phyloP scores from a whole-genome alignment of 768 basidiomycete genomes.

The Royoungia palumana region DNA sequence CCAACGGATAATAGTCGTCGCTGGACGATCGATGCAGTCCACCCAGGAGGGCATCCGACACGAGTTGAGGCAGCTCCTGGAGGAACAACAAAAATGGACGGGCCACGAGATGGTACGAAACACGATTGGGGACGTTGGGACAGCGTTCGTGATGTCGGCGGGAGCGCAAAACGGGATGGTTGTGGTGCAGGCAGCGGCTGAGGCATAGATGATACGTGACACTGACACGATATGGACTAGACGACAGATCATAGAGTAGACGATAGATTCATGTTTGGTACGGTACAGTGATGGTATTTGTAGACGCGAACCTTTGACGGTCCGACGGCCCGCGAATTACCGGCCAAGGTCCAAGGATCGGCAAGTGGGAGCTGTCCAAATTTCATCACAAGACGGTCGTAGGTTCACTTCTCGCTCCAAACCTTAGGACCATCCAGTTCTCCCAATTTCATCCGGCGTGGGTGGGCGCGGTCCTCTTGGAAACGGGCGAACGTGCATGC shows the following conservation, averaged over 20 bases:
- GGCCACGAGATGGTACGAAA: slow-evolving; percentile 48
- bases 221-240: no score
- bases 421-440: no score
- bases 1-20: slow-evolving; percentile 53
- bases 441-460: no score
- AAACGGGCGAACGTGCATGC: not conserved
- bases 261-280: no score
- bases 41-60: slow-evolving; percentile 53
- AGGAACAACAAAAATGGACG: slow-evolving; percentile 22
- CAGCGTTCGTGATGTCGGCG: slow-evolving; percentile 65
- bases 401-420: not conserved
- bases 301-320: no score
- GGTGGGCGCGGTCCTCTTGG: no score
- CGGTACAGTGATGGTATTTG: no score
- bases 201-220: slow-evolving; percentile 1
- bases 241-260: no score
- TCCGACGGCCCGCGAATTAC: no score
- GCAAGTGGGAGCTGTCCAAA: no score
- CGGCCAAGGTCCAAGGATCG: no score
- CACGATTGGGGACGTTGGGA: slow-evolving; percentile 83
- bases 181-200: slow-evolving; percentile 55
- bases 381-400: not conserved
- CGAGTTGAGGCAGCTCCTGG: slow-evolving; percentile 54
- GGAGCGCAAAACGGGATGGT: slow-evolving; percentile 57
- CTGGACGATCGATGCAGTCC: slow-evolving; percentile 76